Base-by-base conservation (phyloP, 1,284 basidiomycete genomes). In the Retiboletus fuscus region DNA sequence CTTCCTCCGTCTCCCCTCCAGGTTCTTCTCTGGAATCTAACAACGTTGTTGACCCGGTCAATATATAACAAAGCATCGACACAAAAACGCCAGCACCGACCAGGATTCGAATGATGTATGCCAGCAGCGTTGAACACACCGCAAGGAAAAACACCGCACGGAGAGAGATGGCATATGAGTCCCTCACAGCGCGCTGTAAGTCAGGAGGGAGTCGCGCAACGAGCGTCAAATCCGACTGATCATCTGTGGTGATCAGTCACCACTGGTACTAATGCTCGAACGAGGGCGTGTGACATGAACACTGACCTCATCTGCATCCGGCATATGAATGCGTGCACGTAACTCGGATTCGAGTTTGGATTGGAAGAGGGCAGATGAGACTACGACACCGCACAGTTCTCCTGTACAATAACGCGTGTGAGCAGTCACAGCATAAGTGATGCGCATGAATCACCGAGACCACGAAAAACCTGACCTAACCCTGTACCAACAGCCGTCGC, bases 401-500 rank as follows among this genome's bases (percentile, higher is more conserved):
- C n/a, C n/a, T n/a, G n/a, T n/a, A n/a, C n/a, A n/a, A n/a, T n/a
- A n/a, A n/a, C n/a, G n/a, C n/a, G n/a, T 69, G 62, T 30, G 24
- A 26, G 24, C 16, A 34, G 24, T 61, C 30, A 60, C 16, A 69
- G 41, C 20, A 28, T 67, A 61, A 57, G n/a, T 30, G 41, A 18
- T 30, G 3, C 28, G 34, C 16, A 15, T 28, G 26, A 78, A 85
- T 70, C 62, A 91, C 92, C 93, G 46, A 94, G 80, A 8, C 92
- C 92, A 43, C 95, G 88, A 79, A 94, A 93, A 51, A 96, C 84
- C 77, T 95, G 93, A 53, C 88, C 90, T 77, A 96, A 94, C 0
- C 93, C 94, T 11, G 94, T 96, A 0, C 93, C 94, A 5, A 95
- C 89, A 6, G 95, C 94, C 83, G 95, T 90, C 53, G 87, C 85